These are phyloP conservation scores for Fragilariopsis cylindrus DNA, from an alignment of 108 stramenopile genomes.

Conservation along the genomic window DNA sequence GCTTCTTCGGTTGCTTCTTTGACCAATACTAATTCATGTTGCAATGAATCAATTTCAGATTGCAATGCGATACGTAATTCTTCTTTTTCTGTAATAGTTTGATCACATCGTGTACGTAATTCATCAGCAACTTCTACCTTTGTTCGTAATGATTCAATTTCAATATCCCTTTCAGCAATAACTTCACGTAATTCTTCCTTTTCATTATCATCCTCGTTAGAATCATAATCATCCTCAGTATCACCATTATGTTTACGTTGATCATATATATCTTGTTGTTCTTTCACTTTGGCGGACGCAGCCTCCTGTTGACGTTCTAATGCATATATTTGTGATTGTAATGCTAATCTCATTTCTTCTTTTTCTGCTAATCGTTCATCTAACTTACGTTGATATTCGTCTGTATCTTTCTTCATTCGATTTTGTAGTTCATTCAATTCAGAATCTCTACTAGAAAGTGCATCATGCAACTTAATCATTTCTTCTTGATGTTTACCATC, in stretches of 20 bases:
- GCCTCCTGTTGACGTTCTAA: background rate
- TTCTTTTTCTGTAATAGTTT: background rate
- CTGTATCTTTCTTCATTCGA: background rate
- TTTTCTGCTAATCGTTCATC: constrained; percentile 7
- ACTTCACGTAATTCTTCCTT: background rate
- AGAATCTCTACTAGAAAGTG: background rate
- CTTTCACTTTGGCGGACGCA: background rate
- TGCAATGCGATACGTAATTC: background rate
- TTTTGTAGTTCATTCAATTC: background rate
- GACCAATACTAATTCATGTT: background rate
- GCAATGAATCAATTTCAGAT: background rate
- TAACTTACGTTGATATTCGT: background rate
- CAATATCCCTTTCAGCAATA: background rate
- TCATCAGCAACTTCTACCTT: background rate
- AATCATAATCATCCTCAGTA: background rate
- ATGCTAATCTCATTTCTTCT: background rate
- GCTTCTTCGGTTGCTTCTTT: background rate
- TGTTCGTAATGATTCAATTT: background rate
- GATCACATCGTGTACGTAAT: background rate
- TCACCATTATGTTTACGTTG: background rate
- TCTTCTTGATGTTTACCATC: background rate
- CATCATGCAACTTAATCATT: background rate
- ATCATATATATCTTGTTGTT: background rate
- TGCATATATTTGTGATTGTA: constrained; percentile 5
- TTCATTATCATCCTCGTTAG: background rate